phyloP scores from a whole-genome alignment of 2,329 filamentous ascomycete genomes.

The Beauveria scarabaeidicola region DNA sequence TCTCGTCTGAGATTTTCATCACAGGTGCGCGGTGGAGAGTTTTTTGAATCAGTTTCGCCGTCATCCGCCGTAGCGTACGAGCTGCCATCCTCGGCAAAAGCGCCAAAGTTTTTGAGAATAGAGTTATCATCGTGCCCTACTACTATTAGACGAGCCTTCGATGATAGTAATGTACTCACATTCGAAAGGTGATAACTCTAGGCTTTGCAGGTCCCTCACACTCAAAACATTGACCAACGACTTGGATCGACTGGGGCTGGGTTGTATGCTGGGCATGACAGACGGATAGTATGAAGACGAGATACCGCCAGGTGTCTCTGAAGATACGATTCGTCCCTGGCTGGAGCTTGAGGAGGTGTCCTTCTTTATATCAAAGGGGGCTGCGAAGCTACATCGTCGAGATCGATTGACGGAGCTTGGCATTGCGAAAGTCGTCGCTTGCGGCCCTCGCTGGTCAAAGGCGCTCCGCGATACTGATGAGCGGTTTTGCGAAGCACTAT shows the following conservation, averaged over 20 bases:
- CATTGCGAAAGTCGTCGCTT: neutral
- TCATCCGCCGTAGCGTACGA: slow-evolving; percentile 21
- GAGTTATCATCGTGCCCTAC: slow-evolving; percentile 19
- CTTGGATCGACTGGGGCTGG: slow-evolving; percentile 23
- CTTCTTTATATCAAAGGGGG: neutral
- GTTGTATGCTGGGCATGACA: slow-evolving; percentile 24
- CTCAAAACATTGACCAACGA: slow-evolving; percentile 22
- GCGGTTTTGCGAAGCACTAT: neutral
- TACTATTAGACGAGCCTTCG: neutral
- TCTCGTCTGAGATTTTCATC: neutral
- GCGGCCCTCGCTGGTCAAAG: neutral
- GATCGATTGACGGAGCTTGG: neutral
- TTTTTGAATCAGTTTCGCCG: neutral
- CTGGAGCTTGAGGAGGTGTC: neutral
- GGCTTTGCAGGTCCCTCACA: slow-evolving; percentile 24
- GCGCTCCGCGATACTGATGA: neutral
- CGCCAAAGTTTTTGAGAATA: slow-evolving; percentile 13
- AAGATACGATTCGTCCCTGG: slow-evolving; percentile 9
- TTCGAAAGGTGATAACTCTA: slow-evolving; percentile 27
- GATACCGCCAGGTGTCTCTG: slow-evolving; percentile 16
- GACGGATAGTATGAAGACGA: slow-evolving; percentile 28
- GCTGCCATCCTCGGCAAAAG: slow-evolving; percentile 18
- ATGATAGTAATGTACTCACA: slow-evolving; percentile 18
- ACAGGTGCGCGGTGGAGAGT: neutral
- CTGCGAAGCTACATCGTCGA: neutral